Conservation (phyloP, 805 yeast genomes). For the Kodamaea kaohsiungensis region DNA sequence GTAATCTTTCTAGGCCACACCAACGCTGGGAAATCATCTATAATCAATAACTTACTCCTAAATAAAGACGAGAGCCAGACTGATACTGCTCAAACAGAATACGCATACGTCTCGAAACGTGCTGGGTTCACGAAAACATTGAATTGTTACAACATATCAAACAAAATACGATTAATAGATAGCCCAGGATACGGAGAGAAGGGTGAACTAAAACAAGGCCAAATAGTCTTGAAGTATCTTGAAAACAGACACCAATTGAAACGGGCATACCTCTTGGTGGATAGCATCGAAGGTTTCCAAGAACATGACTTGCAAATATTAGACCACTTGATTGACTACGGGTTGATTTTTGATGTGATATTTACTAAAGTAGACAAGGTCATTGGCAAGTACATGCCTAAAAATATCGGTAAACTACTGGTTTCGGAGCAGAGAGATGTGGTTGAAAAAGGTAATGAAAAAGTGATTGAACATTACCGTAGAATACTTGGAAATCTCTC, state of each 20-base stretch:
- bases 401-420: slow-evolving; percentile 5
- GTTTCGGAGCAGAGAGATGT: slow-evolving; percentile 9
- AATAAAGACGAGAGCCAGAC: slow-evolving; percentile 29
- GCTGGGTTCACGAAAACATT: slow-evolving; percentile 65
- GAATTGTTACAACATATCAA: slow-evolving; percentile 70
- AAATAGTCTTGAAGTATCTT: slow-evolving; percentile 63
- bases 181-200: slow-evolving; percentile 88
- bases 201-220: slow-evolving; percentile 69
- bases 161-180: slow-evolving; percentile 68
- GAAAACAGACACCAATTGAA: slow-evolving; percentile 52
- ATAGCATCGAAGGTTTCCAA: slow-evolving; percentile 59
- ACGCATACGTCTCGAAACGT: slow-evolving; percentile 55
- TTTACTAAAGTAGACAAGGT: slow-evolving; percentile 76
- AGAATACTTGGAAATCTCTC: slow-evolving; percentile 36
- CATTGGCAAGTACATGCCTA: slow-evolving; percentile 25
- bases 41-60: slow-evolving; percentile 62
- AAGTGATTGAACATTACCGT: slow-evolving; percentile 27
- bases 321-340: slow-evolving; percentile 49
- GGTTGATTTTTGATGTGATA: slow-evolving; percentile 70
- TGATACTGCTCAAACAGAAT: slow-evolving; percentile 27
- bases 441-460: slow-evolving; percentile 25
- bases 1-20: slow-evolving; percentile 76
- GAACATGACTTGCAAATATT: slow-evolving; percentile 57
- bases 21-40: slow-evolving; percentile 83
- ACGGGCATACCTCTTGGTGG: slow-evolving; percentile 61